A percentile compares a stretch with the other conserved stretches of the same genome.
phyloP scores from a whole-genome alignment of 208 protist species.

The Naegleria gruberi region DNA sequence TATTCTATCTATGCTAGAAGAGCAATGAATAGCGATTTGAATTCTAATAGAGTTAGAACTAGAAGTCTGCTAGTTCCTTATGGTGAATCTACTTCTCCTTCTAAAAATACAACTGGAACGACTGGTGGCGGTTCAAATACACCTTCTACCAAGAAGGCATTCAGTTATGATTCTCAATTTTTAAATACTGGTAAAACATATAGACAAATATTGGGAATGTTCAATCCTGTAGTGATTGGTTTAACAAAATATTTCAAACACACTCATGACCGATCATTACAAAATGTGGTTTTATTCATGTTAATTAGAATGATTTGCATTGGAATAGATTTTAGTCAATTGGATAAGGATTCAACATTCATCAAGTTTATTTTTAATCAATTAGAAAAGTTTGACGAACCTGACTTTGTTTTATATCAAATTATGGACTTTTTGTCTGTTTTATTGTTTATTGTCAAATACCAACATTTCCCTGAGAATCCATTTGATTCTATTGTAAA shows the following conservation, averaged over 20 bases:
- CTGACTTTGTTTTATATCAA: background rate
- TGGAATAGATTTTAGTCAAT: background rate
- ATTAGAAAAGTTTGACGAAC: background rate
- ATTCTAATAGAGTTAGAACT: background rate
- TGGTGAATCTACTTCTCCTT: background rate
- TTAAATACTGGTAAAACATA: background rate
- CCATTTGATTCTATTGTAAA: constrained; percentile 10
- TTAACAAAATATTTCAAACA: background rate
- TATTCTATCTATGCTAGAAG: background rate
- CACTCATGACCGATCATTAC: background rate
- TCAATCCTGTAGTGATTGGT: background rate
- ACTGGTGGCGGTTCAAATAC: background rate
- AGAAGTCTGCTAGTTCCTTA: background rate
- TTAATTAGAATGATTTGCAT: background rate
- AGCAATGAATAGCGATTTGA: background rate
- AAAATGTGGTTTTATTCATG: background rate
- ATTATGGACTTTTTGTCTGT: background rate
- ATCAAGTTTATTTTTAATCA: background rate
- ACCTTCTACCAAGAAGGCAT: background rate
- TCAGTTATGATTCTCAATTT: background rate
- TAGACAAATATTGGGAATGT: background rate
- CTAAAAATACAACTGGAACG: background rate
- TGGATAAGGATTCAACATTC: background rate
- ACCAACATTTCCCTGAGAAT: background rate
- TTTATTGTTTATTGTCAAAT: background rate